Evolutionary conservation across 139 green algal species (phyloP).

Genomic region (Coccomyxa sp.): DNA sequence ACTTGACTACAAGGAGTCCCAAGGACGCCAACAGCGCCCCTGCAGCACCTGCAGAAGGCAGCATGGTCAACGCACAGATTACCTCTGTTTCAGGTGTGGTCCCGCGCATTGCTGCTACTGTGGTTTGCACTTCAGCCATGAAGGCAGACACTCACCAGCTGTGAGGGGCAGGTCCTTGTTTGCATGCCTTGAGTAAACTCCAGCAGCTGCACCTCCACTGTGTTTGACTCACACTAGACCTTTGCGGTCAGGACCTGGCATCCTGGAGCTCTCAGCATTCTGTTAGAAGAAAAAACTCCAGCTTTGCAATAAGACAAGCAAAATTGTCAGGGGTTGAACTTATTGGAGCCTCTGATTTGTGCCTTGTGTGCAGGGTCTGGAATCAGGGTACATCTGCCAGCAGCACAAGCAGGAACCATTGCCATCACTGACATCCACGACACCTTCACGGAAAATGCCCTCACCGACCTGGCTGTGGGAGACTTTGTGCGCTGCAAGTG

Average conservation of each 20-base stretch:
- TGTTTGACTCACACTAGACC: too few relatives aligned
- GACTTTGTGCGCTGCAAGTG: slow-evolving; percentile 47
- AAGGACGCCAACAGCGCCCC: too few relatives aligned
- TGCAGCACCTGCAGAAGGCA: background rate
- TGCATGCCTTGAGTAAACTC: background rate
- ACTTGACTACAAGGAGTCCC: slow-evolving; percentile 32
- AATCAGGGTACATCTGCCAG: slow-evolving; percentile 60
- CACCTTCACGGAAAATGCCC: slow-evolving; percentile 48
- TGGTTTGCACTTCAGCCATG: background rate
- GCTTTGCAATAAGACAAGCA: background rate
- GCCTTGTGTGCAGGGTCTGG: slow-evolving; percentile 30
- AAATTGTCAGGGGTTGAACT: background rate
- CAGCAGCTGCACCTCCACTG: background rate
- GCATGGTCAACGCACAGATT: background rate
- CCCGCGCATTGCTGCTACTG: background rate
- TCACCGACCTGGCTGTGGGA: slow-evolving; percentile 50
- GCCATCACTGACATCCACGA: slow-evolving; percentile 81
- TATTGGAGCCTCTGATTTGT: too few relatives aligned
- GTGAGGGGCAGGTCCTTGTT: too few relatives aligned
- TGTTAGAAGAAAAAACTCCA: background rate
- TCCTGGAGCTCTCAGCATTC: too few relatives aligned
- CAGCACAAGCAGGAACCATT: slow-evolving; percentile 32
- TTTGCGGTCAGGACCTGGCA: too few relatives aligned
- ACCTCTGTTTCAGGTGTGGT: background rate
- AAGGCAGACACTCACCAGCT: too few relatives aligned